Evolutionary conservation across 768 basidiomycete genomes (phyloP), one percentile per base, ranked within the genome.

Genomic region (Calocybe cyanea): DNA sequence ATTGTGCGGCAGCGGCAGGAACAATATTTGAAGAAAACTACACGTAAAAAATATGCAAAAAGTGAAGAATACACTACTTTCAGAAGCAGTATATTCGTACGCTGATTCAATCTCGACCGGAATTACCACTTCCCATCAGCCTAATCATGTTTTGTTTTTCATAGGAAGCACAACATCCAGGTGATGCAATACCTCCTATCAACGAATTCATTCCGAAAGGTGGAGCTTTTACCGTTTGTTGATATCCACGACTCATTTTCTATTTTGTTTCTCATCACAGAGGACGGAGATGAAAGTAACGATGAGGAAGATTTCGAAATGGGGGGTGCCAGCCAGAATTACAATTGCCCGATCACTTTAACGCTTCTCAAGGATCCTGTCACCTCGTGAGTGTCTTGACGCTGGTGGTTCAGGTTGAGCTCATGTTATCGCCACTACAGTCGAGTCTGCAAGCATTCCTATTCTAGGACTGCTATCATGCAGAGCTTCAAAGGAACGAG

Each of bases 281-380:
- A 92, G 76, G 73, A 78, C 33, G 88, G 81, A 8, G 90, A 92
- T 51, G 81, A 76, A 23, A 88, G 85, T 43, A 88, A 88, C 46
- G 83, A 83, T 41, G 93, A 94, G 24, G 88, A 92, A 42, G 94
- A 96, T 10, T 64, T 98, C 24, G 86, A 92, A 64, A 71, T 95
- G 40, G 94, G 94, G 42, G 92, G 91, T 19, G 75, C 83, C 21
- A 86, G 83, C 5, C 87, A 89, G 57, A 83, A 82, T 56, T 91
- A 83, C 71, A 85, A 80, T 45, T 95, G 92, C 54, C 93, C 92
- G 2, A 68, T 98, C 40, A 82, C 86, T 0, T 70, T 93, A 35
- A 76, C 69, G 2, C 61, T 73, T 11, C 72, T 91, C 31, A 73
- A 72, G 17, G 72, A 95, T 41, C 92, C 94, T 2, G 68, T 88